A percentile compares a stretch with the other conserved stretches of the same genome.
phyloP scores from a whole-genome alignment of 2,329 filamentous ascomycete genomes.

The Calcarisporium arbuscula region DNA sequence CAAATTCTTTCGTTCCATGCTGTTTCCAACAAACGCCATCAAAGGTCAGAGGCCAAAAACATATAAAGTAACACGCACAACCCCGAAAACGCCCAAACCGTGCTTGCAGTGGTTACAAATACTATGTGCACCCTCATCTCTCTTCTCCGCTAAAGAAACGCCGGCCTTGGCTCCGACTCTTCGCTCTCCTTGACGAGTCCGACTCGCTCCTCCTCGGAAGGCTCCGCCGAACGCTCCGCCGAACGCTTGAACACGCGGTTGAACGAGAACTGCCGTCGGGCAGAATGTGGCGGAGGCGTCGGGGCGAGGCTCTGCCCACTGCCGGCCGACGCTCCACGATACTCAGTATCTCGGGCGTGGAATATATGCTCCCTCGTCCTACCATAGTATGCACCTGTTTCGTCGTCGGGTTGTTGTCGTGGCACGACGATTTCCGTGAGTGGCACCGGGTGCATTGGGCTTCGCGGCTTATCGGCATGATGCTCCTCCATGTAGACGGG shows the following conservation, averaged over 20 bases:
- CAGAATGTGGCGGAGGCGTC: conserved; percentile 54
- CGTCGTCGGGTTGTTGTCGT: conserved; percentile 36
- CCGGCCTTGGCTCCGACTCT: no score
- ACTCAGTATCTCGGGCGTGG: conserved; percentile 35
- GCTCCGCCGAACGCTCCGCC: conserved; percentile 33
- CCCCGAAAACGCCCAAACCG: no score
- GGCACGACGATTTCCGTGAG: conserved; percentile 54
- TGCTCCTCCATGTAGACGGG: conserved; percentile 28
- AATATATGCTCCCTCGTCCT: conserved; percentile 40
- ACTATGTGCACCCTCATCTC: no score
- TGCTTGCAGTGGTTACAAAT: no score
- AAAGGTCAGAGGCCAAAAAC: no score
- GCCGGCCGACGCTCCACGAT: conserved; percentile 39
- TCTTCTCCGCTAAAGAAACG: no score
- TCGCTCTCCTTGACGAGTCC: conserved; percentile 68
- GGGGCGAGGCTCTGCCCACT: conserved; percentile 40
- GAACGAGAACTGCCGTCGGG: conserved; percentile 84
- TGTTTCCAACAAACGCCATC: no score
- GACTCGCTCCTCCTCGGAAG: conserved; percentile 75
- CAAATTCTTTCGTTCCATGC: no score
- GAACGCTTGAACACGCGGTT: conserved; percentile 79
- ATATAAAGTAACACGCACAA: no score
- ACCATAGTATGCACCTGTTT: conserved; percentile 34
- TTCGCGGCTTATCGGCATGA: conserved; percentile 37
- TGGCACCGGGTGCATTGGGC: conserved; percentile 55